These are phyloP conservation scores for Phytophthora aleatoria DNA, from an alignment of 352 stramenopile species.

Conservation along the genomic window DNA sequence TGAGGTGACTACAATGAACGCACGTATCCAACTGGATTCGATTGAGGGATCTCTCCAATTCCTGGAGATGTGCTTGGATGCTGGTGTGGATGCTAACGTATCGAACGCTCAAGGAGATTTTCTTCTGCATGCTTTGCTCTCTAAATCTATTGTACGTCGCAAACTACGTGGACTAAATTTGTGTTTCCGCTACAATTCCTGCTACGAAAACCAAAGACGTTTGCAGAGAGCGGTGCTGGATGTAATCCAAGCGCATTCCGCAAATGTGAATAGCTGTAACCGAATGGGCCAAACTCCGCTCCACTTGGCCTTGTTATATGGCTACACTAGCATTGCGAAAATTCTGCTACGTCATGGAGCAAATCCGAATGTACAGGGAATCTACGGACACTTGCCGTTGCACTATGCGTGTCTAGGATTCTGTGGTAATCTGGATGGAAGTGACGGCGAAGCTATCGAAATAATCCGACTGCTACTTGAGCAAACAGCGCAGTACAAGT, in stretches of 20 bases:
- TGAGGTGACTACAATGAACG: neutral
- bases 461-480: slow-evolving; percentile 44
- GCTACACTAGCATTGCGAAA: slow-evolving; percentile 45
- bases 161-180: slow-evolving; percentile 58
- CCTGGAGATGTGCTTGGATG: slow-evolving; percentile 41
- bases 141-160: slow-evolving; percentile 49
- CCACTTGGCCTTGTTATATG: slow-evolving; percentile 71
- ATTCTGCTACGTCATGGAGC: slow-evolving; percentile 50
- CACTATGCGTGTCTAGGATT: slow-evolving; percentile 77
- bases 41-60: slow-evolving; percentile 41
- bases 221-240: slow-evolving; percentile 29
- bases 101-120: slow-evolving; percentile 68
- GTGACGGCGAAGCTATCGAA: slow-evolving; percentile 27
- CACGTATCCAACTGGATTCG: slow-evolving; percentile 37
- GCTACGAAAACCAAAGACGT: slow-evolving; percentile 21
- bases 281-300: slow-evolving; percentile 63
- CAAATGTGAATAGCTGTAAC: slow-evolving; percentile 68
- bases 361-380: slow-evolving; percentile 65
- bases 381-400: slow-evolving; percentile 57
- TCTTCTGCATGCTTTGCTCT: slow-evolving; percentile 66
- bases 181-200: slow-evolving; percentile 66
- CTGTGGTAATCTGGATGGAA: slow-evolving; percentile 34
- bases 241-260: slow-evolving; percentile 42
- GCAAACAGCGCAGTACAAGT: slow-evolving; percentile 25
- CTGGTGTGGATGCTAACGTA: slow-evolving; percentile 58